Percentiles rank a stretch among this genome's conserved stretches.
These are phyloP conservation scores for Xylariaceae sp. DNA, from an alignment of 2,329 filamentous ascomycete species.

Conservation along the genomic window DNA sequence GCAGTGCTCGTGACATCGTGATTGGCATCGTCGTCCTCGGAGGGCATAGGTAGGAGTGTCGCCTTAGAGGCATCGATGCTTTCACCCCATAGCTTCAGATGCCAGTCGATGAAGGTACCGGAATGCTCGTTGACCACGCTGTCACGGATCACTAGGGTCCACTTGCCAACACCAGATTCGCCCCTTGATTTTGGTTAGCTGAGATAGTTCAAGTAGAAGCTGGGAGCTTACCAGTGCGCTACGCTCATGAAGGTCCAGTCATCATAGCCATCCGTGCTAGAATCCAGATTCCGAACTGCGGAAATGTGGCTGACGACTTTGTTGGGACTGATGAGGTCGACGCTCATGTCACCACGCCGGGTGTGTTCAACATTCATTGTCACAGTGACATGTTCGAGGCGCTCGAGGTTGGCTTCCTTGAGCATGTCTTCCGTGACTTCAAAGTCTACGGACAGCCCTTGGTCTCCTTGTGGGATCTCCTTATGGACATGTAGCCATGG, in stretches of 20 bases:
- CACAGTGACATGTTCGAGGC: conserved; percentile 88
- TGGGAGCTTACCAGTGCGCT: conserved; percentile 69
- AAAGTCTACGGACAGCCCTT: conserved; percentile 73
- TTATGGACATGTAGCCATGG: conserved; percentile 90
- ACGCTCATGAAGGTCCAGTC: conserved; percentile 99
- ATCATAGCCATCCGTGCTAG: conserved; percentile 61
- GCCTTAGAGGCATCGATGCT: conserved; percentile 69
- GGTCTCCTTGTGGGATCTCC: conserved; percentile 73
- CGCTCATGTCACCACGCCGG: conserved; percentile 82
- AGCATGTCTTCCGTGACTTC: conserved; percentile 77
- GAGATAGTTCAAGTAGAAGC: background rate
- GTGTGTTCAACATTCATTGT: conserved; percentile 94
- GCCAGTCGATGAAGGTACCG: conserved; percentile 84
- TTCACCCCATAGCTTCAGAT: conserved; percentile 90
- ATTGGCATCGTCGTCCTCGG: conserved; percentile 74
- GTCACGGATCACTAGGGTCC: conserved; percentile 88
- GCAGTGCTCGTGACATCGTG: conserved; percentile 61
- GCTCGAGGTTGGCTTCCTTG: conserved; percentile 71
- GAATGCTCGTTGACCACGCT: conserved; percentile 66
- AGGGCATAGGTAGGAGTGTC: conserved; percentile 70
- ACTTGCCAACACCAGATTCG: conserved; percentile 77
- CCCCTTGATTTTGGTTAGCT: conserved; percentile 53
- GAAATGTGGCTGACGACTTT: conserved; percentile 80
- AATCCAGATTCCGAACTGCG: conserved; percentile 63
- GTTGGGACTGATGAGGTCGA: conserved; percentile 79